Evolutionary conservation across 1,284 basidiomycete species (phyloP).

Genomic region (Cutaneotrichosporon cutaneum): DNA sequence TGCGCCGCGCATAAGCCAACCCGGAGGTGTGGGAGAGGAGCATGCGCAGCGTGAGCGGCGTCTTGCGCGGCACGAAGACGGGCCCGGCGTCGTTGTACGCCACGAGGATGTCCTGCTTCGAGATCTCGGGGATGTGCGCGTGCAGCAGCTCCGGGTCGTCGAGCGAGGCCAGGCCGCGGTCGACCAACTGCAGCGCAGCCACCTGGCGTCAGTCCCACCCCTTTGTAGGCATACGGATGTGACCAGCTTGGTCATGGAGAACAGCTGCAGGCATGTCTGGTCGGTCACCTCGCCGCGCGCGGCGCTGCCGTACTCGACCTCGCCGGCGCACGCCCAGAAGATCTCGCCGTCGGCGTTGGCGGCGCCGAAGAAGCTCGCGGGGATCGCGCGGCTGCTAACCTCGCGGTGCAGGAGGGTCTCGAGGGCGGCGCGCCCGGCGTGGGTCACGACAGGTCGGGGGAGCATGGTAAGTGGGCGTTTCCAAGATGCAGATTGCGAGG

Average conservation of each 20-base stretch:
- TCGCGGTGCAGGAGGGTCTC: slow-evolving; percentile 15
- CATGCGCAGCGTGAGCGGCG: slow-evolving; percentile 39
- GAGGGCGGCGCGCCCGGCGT: slow-evolving; percentile 14
- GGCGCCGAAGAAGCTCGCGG: slow-evolving; percentile 22
- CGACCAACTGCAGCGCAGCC: slow-evolving; percentile 39
- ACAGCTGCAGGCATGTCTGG: slow-evolving; percentile 29
- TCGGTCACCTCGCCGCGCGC: slow-evolving; percentile 15
- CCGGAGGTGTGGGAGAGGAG: slow-evolving; percentile 39
- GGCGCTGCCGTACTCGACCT: slow-evolving; percentile 16
- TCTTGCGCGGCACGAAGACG: slow-evolving; percentile 29
- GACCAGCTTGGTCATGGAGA: slow-evolving; percentile 43
- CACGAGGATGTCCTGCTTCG: slow-evolving; percentile 31
- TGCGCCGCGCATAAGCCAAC: slow-evolving; percentile 10
- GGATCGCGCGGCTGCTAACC: slow-evolving; percentile 10
- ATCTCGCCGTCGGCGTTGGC: slow-evolving; percentile 21
- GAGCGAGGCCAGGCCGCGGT: slow-evolving; percentile 34
- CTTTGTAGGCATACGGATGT: no score
- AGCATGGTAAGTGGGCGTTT: not conserved
- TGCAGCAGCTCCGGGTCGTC: slow-evolving; percentile 33
- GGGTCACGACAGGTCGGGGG: slow-evolving; percentile 10
- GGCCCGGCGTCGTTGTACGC: slow-evolving; percentile 34
- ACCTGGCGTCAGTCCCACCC: slow-evolving; percentile 28
- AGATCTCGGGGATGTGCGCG: slow-evolving; percentile 38
- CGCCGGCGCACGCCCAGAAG: slow-evolving; percentile 19
- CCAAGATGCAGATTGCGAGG: not conserved